These are phyloP conservation scores for Myxozyma mucilagina DNA, from an alignment of 805 yeast species.

Conservation along the genomic window DNA sequence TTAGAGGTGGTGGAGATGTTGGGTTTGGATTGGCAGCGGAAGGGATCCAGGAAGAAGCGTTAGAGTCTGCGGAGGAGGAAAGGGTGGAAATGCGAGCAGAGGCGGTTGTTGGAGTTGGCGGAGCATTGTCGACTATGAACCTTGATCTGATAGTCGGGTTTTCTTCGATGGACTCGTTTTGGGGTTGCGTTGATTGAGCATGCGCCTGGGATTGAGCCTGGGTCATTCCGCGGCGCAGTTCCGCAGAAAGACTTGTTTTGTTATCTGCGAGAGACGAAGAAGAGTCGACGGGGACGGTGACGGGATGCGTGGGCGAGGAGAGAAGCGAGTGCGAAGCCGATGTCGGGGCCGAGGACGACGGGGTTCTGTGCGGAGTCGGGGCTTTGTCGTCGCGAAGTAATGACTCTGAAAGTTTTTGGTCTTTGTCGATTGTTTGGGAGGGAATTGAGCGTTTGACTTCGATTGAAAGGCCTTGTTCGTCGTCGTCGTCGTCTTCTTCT, in stretches of 20 bases:
- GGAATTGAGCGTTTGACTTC: constrained; percentile 14
- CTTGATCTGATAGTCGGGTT: constrained; percentile 22
- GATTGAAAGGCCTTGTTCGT: constrained; percentile 25
- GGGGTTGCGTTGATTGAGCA: neutral
- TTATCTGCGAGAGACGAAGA: neutral
- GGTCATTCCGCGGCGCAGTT: constrained; percentile 2
- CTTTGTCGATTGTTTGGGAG: neutral
- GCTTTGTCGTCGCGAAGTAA: constrained; percentile 10
- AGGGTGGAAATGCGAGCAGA: constrained; percentile 3
- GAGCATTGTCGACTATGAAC: constrained; percentile 13
- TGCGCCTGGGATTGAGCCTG: too few relatives aligned
- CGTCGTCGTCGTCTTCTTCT: constrained; percentile 21
- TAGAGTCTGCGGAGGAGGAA: constrained; percentile 11
- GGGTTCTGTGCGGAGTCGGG: constrained; percentile 10
- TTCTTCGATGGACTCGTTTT: constrained; percentile 20
- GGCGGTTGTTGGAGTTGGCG: neutral
- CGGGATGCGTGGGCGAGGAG: constrained; percentile 11
- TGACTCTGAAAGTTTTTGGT: constrained; percentile 4
- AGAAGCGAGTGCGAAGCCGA: constrained; percentile 24
- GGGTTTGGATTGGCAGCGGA: neutral
- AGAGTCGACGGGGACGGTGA: neutral
- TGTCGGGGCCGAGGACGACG: constrained; percentile 30
- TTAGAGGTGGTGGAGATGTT: neutral
- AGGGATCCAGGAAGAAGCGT: constrained; percentile 14
- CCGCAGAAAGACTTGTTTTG: constrained; percentile 6